Evolutionary conservation across 805 yeast genomes (phyloP), one percentile per base, ranked within the genome.

Genomic region (Monosporozyma yasuniensis): DNA sequence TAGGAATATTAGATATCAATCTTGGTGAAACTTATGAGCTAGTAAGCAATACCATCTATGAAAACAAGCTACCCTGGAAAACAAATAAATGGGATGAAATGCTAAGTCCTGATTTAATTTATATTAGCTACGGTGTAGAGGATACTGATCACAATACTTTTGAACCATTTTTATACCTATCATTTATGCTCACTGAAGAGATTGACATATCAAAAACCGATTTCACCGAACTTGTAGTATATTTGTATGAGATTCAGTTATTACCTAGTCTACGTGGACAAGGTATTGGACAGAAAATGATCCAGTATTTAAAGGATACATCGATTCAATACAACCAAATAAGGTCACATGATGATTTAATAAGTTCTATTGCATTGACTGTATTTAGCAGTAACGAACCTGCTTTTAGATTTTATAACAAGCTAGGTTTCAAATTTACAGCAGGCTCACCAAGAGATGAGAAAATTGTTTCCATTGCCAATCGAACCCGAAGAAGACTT

Each of bases 231-330:
- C 34, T 49, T 25, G 63, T 64, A n/a, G 47, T 65, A n/a, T 65
- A 63, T 49, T 49, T 65, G 19, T 64, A 64, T 52, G 69, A 65
- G 41, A 56, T 65, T 27, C 69, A 65, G 41, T 45, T 63, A n/a
- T 39, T 51, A 7, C 45, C 50, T n/a, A 14, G 19, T 2, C 34
- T 48, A 18, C 59, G 57, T 27, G 50, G 57, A 11, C 54, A 50
- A 30, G 56, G 58, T 11, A 34, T 65, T 28, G 69, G 68, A 9
- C 37, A 38, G 10, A 21, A 12, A 9, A 18, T 38, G 27, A 38
- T 38, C 2, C 16, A 21, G 8, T 38, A 11, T 38, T 38, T 38
- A 38, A 19, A 38, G 10, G 22, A 3, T 3, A 12, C 27, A 4
- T 38, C 27, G 3, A 19, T 9, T 10, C 10, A 12, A 21, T 38